phyloP scores from a whole-genome alignment of 2,329 filamentous ascomycete genomes.

The Colletotrichum brevisporum region DNA sequence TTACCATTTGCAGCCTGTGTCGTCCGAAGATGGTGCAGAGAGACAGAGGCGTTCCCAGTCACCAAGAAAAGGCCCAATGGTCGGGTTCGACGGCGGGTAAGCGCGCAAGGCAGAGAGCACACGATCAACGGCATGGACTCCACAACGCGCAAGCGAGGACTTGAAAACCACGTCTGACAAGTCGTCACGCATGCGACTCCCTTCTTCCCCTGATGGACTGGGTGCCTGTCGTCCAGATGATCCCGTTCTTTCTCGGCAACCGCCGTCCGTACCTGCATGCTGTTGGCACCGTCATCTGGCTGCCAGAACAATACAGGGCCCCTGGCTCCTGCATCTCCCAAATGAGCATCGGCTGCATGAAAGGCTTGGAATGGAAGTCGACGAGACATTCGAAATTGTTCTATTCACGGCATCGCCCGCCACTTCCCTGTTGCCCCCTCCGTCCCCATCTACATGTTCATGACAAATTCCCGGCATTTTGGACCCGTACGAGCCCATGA shows the following conservation, averaged over 20 bases:
- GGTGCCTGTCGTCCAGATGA: slow-evolving; percentile 9
- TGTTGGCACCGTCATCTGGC: neutral
- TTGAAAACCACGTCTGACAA: neutral
- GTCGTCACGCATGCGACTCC: slow-evolving; percentile 25
- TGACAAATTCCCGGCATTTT: slow-evolving; percentile 29
- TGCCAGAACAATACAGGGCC: slow-evolving; percentile 4
- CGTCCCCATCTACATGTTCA: neutral
- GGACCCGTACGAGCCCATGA: neutral
- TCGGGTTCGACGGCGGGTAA: slow-evolving; percentile 7
- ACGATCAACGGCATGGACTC: slow-evolving; percentile 26
- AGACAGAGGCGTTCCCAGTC: slow-evolving; percentile 15
- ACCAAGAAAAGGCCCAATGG: slow-evolving; percentile 15
- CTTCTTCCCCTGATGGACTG: slow-evolving; percentile 11
- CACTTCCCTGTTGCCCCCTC: neutral
- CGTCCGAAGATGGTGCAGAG: slow-evolving; percentile 24
- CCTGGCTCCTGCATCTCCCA: slow-evolving; percentile 17
- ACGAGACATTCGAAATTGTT: slow-evolving; percentile 7
- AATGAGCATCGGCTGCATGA: slow-evolving; percentile 31
- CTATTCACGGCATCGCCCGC: neutral
- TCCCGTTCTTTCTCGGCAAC: slow-evolving; percentile 15
- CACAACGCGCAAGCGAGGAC: slow-evolving; percentile 5
- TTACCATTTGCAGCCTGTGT: slow-evolving; percentile 31
- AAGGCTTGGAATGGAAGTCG: slow-evolving; percentile 23
- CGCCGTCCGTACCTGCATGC: slow-evolving; percentile 33
- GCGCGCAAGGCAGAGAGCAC: slow-evolving; percentile 20